Base-by-base conservation (phyloP, 1,284 basidiomycete species). In the Vanrija humicola region DNA sequence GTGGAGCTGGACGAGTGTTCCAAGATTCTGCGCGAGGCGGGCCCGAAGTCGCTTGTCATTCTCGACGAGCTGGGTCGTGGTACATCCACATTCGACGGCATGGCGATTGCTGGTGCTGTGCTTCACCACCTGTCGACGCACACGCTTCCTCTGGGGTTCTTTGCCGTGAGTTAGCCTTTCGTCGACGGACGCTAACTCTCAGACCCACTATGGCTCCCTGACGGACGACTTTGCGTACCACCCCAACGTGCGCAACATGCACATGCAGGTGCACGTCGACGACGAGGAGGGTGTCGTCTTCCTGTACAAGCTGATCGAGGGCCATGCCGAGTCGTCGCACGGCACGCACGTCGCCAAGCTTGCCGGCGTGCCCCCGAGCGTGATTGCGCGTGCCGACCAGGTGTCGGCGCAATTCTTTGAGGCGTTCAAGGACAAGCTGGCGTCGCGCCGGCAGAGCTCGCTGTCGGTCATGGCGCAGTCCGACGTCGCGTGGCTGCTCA, bases 91-190 rank as follows among this genome's bases (percentile, higher is more conserved):
- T 75, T 91, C 84, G 93, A 97, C 73, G 93, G 93, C 18, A 92
- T 95, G 88, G 90, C 91, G 12, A 95, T 97, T 64, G 92, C 93
- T 47, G 88, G 87, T 82, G 89, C 92, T n/a, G 93, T 97, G 14
- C 75, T 96, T 38, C 93, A 96, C 71, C 85, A 93, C 72, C 81
- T 96, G 8, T 89, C 93, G 0, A 95, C 92, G 0, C 89, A 90
- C 67, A 93, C 89, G 0, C 79, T 95, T 4, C 87, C 92, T 6
- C 77, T 97, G 12, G 79, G 79, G 3, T 81, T 81, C 73, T 81
- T 81, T 51, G 79, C 79, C 9, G 74, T 77, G 46, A 59, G 74
- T 49, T 34, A 12, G 9, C 5, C 28, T 16, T 50, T 45, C n/a
- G n/a, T 23, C 29, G 15, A 15, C 18, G 10, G 15, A 18, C n/a